Evolutionary conservation across 805 yeast species (phyloP), one percentile per base, ranked within the genome.

Genomic region (Tetrapisispora namnaoensis): DNA sequence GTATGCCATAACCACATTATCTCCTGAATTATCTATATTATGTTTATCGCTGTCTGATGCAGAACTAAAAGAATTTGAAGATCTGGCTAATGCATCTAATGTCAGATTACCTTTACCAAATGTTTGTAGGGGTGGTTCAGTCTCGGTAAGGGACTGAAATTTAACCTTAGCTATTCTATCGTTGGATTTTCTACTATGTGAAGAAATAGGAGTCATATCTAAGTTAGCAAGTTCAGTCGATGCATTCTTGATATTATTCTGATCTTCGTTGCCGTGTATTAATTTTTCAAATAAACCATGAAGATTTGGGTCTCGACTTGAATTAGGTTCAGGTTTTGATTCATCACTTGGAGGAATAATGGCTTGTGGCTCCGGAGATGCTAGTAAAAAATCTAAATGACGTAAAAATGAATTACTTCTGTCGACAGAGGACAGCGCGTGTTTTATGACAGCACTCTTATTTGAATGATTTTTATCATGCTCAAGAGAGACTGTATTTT

Each of bases 71-170:
- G 37, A 14, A 32, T 20, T 35, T 9, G 51, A 34, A 10, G 48
- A 37, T 27, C 46, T 53, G 1, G 52, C 57, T 32, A 67, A 55
- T 8, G 58, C 71, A 44, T 69, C 72, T 27, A 76, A 61, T 0
- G 72, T 67, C 37, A 79, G 64, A 49, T 76, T 74, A 2, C 85
- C 85, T 42, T 68, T 67, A 4, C 85, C 85, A 56, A 79, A 57
- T 0, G 83, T 71, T 28, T 74, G 69, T 14, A 79, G 59, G 0
- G 80, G 77, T 4, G 78, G 74, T 55, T 16, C 42, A 9, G 28
- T 28, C 32, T 22, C 22, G 4, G 44, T 24, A 2, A 59, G 71
- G 68, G 56, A 57, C 48, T 60, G 55, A 38, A 63, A 62, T 45
- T 61, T 58, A 5, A 62, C 66, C 39, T 56, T 61, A 32, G 55